A percentile compares a stretch with the other conserved stretches of the same genome.
Evolutionary conservation across 805 yeast genomes (phyloP).

Genomic region (Candida pini): DNA sequence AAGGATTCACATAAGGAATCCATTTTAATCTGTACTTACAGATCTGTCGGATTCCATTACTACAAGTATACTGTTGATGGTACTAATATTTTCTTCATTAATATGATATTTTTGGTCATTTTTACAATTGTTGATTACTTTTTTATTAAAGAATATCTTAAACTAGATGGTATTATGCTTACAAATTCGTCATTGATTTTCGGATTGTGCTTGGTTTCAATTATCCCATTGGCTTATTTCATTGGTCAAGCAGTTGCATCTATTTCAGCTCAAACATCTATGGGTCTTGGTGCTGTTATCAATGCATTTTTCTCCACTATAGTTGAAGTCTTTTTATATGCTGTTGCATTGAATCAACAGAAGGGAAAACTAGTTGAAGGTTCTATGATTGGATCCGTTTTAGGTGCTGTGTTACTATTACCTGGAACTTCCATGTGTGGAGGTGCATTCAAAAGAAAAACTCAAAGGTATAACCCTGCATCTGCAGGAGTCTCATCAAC

Average conservation of each 20-base stretch:
- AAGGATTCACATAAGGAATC: conserved; percentile 37
- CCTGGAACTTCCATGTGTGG: conserved; percentile 98
- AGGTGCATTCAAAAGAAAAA: conserved; percentile 87
- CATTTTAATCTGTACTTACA: conserved; percentile 80
- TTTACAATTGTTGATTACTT: conserved; percentile 80
- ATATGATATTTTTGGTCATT: conserved; percentile 69
- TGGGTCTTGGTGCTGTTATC: conserved; percentile 98
- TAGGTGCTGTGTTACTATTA: conserved; percentile 84
- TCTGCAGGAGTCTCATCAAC: conserved; percentile 97
- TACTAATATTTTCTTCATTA: conserved; percentile 87
- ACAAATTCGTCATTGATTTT: conserved; percentile 67
- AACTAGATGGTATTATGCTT: conserved; percentile 36
- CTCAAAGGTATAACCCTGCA: conserved; percentile 92
- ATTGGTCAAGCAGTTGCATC: conserved; percentile 99
- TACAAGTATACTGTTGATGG: conserved; percentile 96
- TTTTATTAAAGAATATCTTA: conserved; percentile 43
- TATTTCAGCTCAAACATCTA: conserved; percentile 94
- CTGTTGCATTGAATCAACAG: conserved; percentile 81
- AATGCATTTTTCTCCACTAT: conserved; percentile 96
- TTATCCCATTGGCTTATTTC: conserved; percentile 91
- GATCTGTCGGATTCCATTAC: conserved; percentile 89
- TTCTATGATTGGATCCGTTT: conserved; percentile 85
- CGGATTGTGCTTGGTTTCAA: conserved; percentile 70
- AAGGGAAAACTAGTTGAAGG: conserved; percentile 94
- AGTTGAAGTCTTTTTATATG: conserved; percentile 87